These are phyloP conservation scores for Pholiota microspora DNA, from an alignment of 768 basidiomycete genomes.

Conservation along the genomic window DNA sequence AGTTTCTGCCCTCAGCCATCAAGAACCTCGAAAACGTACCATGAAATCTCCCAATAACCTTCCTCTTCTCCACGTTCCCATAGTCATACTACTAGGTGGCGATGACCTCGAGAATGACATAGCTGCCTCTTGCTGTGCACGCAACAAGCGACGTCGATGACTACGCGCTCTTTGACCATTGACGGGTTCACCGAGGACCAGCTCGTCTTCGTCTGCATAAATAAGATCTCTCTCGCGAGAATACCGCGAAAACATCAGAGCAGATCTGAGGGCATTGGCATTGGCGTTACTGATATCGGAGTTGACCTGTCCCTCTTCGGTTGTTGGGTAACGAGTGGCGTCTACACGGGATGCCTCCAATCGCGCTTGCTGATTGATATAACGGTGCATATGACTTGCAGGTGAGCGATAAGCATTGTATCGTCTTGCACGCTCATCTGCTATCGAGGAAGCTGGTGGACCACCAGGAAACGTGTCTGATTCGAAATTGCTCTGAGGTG, in stretches of 20 bases:
- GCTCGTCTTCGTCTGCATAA: background rate
- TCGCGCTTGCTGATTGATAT: conserved; percentile 23
- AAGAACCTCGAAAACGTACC: conserved; percentile 34
- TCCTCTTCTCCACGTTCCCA: conserved; percentile 10
- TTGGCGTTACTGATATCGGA: background rate
- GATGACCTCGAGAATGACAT: background rate
- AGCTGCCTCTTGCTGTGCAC: background rate
- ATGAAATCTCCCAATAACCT: conserved; percentile 45
- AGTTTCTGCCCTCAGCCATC: background rate
- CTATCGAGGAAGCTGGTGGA: too few relatives aligned
- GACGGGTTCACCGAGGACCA: background rate
- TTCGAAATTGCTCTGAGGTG: background rate
- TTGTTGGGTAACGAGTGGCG: conserved; percentile 5
- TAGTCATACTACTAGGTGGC: too few relatives aligned
- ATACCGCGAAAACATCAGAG: background rate
- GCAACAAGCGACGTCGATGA: background rate
- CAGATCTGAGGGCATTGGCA: background rate
- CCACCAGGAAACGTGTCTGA: too few relatives aligned
- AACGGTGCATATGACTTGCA: conserved; percentile 2
- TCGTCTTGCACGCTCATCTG: too few relatives aligned
- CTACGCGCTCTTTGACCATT: background rate
- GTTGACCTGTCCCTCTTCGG: too few relatives aligned
- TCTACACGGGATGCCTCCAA: conserved; percentile 28
- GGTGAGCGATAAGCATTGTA: too few relatives aligned
- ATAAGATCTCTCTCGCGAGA: background rate